phyloP scores from a whole-genome alignment of 371 early-diverging fungal genomes.

The Mucor saturninus region DNA sequence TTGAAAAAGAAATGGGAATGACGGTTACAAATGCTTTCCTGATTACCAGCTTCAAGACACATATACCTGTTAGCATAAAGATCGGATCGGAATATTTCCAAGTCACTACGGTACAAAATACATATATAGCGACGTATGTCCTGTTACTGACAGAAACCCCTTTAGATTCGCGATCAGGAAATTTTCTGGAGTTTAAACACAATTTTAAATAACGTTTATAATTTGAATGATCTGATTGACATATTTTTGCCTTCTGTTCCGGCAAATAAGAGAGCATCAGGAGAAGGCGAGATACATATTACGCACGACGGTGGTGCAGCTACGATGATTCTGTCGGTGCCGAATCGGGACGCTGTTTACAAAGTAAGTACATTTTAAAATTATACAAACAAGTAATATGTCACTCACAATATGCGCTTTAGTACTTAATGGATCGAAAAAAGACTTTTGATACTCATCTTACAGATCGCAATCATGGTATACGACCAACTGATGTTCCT shows the following conservation, averaged over 20 bases:
- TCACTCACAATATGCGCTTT: background rate
- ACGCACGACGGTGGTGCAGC: slow-evolving; percentile 60
- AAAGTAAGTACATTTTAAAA: slow-evolving; percentile 33
- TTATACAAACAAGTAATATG: background rate
- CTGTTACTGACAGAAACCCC: background rate
- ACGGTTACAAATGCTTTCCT: slow-evolving; percentile 62
- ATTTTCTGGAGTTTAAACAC: slow-evolving; percentile 68
- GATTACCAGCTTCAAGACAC: slow-evolving; percentile 53
- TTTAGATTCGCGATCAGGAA: slow-evolving; percentile 56
- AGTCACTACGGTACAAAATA: slow-evolving; percentile 56
- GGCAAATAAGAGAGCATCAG: slow-evolving; percentile 34
- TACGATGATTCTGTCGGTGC: slow-evolving; percentile 67
- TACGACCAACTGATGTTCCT: slow-evolving; percentile 87
- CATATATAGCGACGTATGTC: background rate
- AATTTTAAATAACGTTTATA: slow-evolving; percentile 80
- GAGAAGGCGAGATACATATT: slow-evolving; percentile 74
- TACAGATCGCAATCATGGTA: slow-evolving; percentile 62
- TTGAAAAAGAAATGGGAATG: slow-evolving; percentile 66
- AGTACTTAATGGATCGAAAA: slow-evolving; percentile 58
- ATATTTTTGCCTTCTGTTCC: slow-evolving; percentile 53
- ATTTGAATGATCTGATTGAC: slow-evolving; percentile 80
- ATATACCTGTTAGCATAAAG: slow-evolving; percentile 77
- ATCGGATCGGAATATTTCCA: slow-evolving; percentile 78
- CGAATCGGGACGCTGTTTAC: slow-evolving; percentile 77
- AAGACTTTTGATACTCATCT: slow-evolving; percentile 65